A percentile compares a stretch with the other conserved stretches of the same genome.
phyloP scores from a whole-genome alignment of 1,284 basidiomycete species.

The Marasmius fiardii region DNA sequence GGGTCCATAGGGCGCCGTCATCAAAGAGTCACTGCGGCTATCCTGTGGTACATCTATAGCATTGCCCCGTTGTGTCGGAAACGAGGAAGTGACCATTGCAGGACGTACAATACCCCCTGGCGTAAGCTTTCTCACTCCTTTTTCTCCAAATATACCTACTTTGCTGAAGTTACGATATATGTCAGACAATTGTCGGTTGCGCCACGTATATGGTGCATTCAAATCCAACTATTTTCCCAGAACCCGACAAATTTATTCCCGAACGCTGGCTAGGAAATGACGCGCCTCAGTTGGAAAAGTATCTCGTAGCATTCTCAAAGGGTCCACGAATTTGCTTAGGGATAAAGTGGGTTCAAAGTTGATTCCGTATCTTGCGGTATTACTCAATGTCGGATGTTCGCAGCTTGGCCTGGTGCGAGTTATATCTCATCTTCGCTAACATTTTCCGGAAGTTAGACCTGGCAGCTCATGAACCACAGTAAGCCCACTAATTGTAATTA shows the following conservation, averaged over 20 bases:
- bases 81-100: not conserved
- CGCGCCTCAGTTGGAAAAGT: not conserved
- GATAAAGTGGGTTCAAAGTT: not conserved
- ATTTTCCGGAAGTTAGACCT: conserved; percentile 25
- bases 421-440: conserved; percentile 21
- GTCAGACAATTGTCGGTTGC: conserved; percentile 7
- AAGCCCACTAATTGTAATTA: too few species aligned
- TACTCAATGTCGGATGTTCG: not conserved
- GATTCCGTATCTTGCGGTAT: not conserved
- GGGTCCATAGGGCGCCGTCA: conserved; percentile 4
- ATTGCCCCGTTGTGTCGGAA: conserved; percentile 6
- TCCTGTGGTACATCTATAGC: too few species aligned
- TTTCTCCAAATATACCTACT: not conserved
- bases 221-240: too few species aligned
- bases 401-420: conserved; percentile 25
- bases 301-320: conserved; percentile 9
- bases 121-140: not conserved
- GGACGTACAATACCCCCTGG: conserved; percentile 7
- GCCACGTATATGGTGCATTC: conserved; percentile 2
- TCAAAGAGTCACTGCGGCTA: conserved; percentile 13
- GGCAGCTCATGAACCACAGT: conserved; percentile 3
- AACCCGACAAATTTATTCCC: too few species aligned
- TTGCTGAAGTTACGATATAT: not conserved
- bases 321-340: conserved; percentile 9
- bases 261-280: conserved; percentile 8